phyloP scores from a whole-genome alignment of 495 filamentous ascomycete genomes.

The Penicillium egyptiacum region DNA sequence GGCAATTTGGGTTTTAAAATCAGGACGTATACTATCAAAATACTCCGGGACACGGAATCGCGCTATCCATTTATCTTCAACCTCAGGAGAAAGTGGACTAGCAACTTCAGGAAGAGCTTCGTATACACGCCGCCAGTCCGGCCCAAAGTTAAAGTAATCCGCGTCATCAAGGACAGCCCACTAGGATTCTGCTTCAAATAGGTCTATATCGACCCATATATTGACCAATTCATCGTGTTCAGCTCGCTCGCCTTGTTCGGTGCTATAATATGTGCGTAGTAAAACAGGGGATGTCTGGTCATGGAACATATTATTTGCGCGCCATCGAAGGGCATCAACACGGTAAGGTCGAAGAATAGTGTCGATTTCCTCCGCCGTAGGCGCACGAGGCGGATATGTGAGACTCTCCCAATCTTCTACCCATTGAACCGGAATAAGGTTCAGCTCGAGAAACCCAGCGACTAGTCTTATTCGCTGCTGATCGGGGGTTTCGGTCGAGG shows the following conservation, averaged over 20 bases:
- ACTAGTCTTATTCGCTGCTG: constrained; percentile 7
- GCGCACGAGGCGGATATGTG: not conserved
- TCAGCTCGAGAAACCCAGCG: constrained; percentile 1
- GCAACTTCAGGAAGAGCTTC: constrained; percentile 7
- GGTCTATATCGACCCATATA: constrained; percentile 5
- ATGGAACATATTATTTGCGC: constrained; percentile 3
- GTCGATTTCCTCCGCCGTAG: constrained; percentile 5
- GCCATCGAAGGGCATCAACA: not conserved
- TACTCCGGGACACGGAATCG: not conserved
- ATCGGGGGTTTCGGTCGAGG: constrained; percentile 5
- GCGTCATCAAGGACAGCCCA: constrained; percentile 11
- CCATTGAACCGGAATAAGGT: constrained; percentile 1
- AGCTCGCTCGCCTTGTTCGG: not conserved
- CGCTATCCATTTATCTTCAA: not conserved
- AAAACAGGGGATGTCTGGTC: constrained; percentile 4
- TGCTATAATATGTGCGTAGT: constrained; percentile 11
- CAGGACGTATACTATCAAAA: not conserved
- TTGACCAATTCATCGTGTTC: constrained; percentile 6
- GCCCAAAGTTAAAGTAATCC: constrained; percentile 11
- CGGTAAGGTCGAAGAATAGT: constrained; percentile 12
- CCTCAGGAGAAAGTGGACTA: not conserved
- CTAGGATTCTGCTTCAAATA: constrained; percentile 6
- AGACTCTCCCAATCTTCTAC: not conserved
- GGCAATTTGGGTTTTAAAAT: constrained; percentile 3
- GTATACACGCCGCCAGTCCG: constrained; percentile 10